Evolutionary conservation across 345 rosid genomes (phyloP).

Genomic region (Schrenkiella parvula): DNA sequence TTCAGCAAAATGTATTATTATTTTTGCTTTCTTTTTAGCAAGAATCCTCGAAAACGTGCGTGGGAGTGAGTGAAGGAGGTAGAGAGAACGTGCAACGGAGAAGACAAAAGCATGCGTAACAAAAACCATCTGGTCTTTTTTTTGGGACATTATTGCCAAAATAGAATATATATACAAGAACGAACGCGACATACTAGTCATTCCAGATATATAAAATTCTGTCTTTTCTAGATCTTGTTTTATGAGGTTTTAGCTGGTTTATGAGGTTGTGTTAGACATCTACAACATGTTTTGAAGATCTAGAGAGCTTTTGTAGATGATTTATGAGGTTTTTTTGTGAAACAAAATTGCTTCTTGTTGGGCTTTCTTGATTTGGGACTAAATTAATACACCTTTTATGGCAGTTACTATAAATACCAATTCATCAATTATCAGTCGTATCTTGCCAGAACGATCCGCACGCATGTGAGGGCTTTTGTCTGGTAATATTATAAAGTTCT

Average conservation of each 20-base stretch:
- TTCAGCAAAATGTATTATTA: neutral
- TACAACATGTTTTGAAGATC: neutral
- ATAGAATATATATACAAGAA: neutral
- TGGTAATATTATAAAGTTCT: neutral
- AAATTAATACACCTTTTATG: neutral
- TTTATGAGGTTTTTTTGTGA: neutral
- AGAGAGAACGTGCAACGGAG: conserved; percentile 9
- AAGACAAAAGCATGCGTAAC: neutral
- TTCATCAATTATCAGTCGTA: neutral
- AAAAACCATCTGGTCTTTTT: neutral
- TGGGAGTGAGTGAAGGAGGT: neutral
- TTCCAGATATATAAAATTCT: neutral
- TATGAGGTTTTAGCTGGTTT: neutral
- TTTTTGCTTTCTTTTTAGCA: neutral
- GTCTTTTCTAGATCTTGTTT: no score
- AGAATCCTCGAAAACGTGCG: conserved; percentile 14
- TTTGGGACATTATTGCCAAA: neutral
- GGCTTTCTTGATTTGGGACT: neutral
- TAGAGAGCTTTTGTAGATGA: neutral
- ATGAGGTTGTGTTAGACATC: neutral
- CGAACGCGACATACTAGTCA: neutral
- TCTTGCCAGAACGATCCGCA: neutral
- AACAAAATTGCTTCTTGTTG: neutral
- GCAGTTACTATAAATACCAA: neutral
- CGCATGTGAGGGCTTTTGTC: neutral